Evolutionary conservation across 2,329 filamentous ascomycete genomes (phyloP), one percentile per base, ranked within the genome.

Genomic region (Ramularia endophylla): DNA sequence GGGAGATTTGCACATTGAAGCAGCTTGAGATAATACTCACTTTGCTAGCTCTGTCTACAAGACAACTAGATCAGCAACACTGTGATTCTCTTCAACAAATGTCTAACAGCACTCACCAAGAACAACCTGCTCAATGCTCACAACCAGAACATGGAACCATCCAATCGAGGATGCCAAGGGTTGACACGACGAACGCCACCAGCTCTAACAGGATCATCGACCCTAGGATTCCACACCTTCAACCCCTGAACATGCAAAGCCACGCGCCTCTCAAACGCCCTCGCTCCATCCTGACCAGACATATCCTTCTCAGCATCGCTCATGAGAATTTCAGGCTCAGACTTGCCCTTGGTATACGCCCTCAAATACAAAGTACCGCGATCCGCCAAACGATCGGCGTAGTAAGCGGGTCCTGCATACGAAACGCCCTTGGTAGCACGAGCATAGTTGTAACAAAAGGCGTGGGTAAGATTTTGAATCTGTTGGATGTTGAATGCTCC

Each of bases 311-410:
- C 8, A 4, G 11, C 17, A 18, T 8, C 7, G 16, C 12, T 15
- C 2, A 15, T 18, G 30, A 9, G 11, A 32, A 18, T 16, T 13
- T 9, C 30, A 13, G 17, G 17, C 3, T 13, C 15, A 32, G 30
- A 8, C 13, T 13, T n/a, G 15, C 11, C 13, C 13, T 19, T 34
- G 16, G 19, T 12, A 12, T 44, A 40, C 8, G 27, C 34, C 2
- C 52, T 44, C 2, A 64, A 40, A 38, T 61, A 65, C 12, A 16
- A 16, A 1, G 54, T 46, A 0, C 52, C 65, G 2, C 64, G 59
- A n/a, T 66, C 65, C 44, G 64, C 67, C 2, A 68, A 56, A 1
- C 57, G 55, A 38, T 68, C 63, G 6, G 65, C 64, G 41, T 62
- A 63, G 55, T 68, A 67, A 0, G 65, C 58, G 0, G 64, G 63